Evolutionary conservation across 2,329 filamentous ascomycete genomes (phyloP).

Genomic region (Aotearoamyces nothofagi): DNA sequence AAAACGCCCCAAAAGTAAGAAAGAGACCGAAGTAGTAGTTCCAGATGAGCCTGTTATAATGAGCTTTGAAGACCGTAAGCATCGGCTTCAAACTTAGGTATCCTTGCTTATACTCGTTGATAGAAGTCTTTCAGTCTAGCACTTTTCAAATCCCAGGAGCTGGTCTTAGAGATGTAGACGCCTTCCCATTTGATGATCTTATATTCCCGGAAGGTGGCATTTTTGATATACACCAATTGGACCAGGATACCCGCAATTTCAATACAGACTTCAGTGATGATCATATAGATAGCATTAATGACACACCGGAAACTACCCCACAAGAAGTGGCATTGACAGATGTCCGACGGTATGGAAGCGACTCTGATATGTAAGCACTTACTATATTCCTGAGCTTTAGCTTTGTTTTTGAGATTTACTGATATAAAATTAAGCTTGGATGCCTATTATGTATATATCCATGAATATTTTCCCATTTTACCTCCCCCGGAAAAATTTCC

Average conservation of each 20-base stretch:
- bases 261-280: slow-evolving; percentile 1
- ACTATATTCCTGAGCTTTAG: slow-evolving; percentile 1
- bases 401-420: too few relatives aligned
- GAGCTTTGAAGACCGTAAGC: slow-evolving; percentile 1
- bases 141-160: slow-evolving; percentile 26
- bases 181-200: slow-evolving; percentile 27
- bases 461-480: slow-evolving; percentile 30
- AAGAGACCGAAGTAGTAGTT: background rate
- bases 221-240: slow-evolving; percentile 1
- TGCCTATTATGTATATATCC: slow-evolving; percentile 33
- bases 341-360: slow-evolving; percentile 4
- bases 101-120: too few relatives aligned
- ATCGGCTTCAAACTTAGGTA: too few relatives aligned
- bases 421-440: slow-evolving; percentile 20
- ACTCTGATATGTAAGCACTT: slow-evolving; percentile 4
- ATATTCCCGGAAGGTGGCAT: slow-evolving; percentile 18
- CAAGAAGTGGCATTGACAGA: slow-evolving; percentile 1
- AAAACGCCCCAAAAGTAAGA: slow-evolving; percentile 1
- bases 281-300: slow-evolving; percentile 1
- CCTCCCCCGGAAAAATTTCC: slow-evolving; percentile 23
- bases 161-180: slow-evolving; percentile 27
- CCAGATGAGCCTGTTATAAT: background rate
- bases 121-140: slow-evolving; percentile 8
- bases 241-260: slow-evolving; percentile 1
- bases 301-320: slow-evolving; percentile 1